These are phyloP conservation scores for Salvia sclarea DNA, from an alignment of 305 asterid genomes.

Conservation along the genomic window DNA sequence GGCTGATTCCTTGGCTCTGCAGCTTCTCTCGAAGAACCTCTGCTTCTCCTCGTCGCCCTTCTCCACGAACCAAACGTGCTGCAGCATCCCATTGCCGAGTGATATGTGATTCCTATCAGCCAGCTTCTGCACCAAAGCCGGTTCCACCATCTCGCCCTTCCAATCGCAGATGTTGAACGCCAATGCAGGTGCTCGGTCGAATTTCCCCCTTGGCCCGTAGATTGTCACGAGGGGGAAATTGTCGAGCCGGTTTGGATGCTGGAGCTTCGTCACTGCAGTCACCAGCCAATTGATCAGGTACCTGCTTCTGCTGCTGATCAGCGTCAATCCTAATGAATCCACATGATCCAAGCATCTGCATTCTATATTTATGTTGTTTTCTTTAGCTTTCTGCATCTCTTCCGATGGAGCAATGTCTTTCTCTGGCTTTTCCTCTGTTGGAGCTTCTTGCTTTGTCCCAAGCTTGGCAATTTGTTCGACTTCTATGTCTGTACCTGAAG, in stretches of 20 bases:
- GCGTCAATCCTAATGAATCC: conserved; percentile 68
- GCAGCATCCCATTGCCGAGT: conserved; percentile 59
- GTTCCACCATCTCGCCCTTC: conserved; percentile 84
- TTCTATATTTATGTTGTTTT: conserved; percentile 28
- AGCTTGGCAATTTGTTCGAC: conserved; percentile 36
- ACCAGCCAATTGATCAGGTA: conserved; percentile 87
- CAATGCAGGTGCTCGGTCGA: conserved; percentile 81
- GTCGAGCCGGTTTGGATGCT: conserved; percentile 79
- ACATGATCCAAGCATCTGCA: conserved; percentile 83
- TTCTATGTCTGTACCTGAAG: conserved; percentile 57
- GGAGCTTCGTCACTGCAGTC: conserved; percentile 64
- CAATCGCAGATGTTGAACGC: conserved; percentile 81
- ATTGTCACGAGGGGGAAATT: conserved; percentile 61
- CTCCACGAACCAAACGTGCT: conserved; percentile 59
- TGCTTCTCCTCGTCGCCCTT: conserved; percentile 51
- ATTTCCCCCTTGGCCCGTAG: conserved; percentile 83
- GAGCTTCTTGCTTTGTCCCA: conserved; percentile 28
- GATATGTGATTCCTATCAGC: conserved; percentile 75
- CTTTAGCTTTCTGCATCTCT: conserved; percentile 11
- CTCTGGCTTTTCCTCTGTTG: conserved; percentile 22
- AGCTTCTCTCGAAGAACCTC: conserved; percentile 20
- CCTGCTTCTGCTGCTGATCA: conserved; percentile 64
- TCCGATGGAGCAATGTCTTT: conserved; percentile 15
- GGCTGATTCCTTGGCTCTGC: conserved; percentile 33
- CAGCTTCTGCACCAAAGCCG: conserved; percentile 76